Conservation (phyloP, 2,329 filamentous ascomycete species). For the Cladosporium sp. region DNA sequence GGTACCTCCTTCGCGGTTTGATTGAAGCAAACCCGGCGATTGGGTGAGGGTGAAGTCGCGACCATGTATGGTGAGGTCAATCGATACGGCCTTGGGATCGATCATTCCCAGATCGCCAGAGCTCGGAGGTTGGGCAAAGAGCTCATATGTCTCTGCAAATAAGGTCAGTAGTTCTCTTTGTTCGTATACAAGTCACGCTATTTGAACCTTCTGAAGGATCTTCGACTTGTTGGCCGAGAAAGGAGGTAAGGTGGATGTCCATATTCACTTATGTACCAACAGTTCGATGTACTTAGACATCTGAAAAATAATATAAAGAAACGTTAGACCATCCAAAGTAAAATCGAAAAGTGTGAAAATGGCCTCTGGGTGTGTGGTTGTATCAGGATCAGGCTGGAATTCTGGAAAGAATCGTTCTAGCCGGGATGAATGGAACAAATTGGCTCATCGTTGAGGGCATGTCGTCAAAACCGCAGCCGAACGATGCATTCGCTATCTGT, state of each 20-base stretch:
- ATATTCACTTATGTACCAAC: background rate
- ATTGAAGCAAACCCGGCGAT: slow-evolving; percentile 76
- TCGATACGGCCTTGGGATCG: slow-evolving; percentile 53
- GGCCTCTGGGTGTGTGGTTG: no score
- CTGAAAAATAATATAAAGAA: no score
- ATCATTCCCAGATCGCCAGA: slow-evolving; percentile 72
- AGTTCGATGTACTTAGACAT: no score
- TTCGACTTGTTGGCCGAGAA: slow-evolving; percentile 18
- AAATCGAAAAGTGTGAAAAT: no score
- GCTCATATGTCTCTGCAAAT: slow-evolving; percentile 73
- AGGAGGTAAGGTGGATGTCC: slow-evolving; percentile 15
- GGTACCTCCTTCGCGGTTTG: slow-evolving; percentile 67
- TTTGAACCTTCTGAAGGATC: slow-evolving; percentile 1
- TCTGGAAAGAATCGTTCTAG: no score
- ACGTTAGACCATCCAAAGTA: no score
- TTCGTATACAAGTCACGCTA: background rate
- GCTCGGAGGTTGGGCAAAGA: slow-evolving; percentile 58
- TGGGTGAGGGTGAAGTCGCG: slow-evolving; percentile 74
- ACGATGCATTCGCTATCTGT: no score
- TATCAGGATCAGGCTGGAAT: no score
- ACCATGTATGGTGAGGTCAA: slow-evolving; percentile 62
- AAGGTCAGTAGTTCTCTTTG: background rate
- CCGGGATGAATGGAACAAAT: no score
- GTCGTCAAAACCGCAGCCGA: no score
- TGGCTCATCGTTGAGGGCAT: no score